phyloP scores from a whole-genome alignment of 2,329 filamentous ascomycete genomes.

The Phoma herbarum region DNA sequence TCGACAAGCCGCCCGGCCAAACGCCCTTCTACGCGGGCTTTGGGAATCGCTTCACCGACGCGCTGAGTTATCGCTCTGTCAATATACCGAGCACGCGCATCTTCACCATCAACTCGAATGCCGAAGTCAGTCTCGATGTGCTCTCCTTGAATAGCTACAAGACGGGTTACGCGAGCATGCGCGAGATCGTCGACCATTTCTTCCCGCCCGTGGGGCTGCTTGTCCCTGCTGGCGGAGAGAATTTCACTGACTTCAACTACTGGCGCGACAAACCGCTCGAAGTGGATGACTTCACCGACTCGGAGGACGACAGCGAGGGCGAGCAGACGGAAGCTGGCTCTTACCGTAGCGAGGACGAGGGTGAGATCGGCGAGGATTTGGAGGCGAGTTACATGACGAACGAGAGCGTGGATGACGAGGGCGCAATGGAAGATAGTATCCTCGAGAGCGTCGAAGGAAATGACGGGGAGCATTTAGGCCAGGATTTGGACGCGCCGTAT shows the following conservation, averaged over 20 bases:
- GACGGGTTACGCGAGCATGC: constrained; percentile 96
- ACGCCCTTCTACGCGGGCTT: constrained; percentile 97
- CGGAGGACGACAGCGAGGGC: constrained; percentile 65
- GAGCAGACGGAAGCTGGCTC: constrained; percentile 54
- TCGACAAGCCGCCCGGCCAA: constrained; percentile 67
- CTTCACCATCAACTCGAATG: constrained; percentile 98
- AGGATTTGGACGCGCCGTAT: constrained; percentile 27
- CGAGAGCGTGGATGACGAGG: constrained; percentile 58
- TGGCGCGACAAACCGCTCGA: constrained; percentile 89
- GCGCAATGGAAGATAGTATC: constrained; percentile 42
- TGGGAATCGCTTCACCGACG: constrained; percentile 94
- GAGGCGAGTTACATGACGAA: constrained; percentile 66
- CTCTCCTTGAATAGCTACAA: constrained; percentile 93
- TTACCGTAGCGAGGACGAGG: constrained; percentile 62
- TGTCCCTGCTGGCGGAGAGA: constrained; percentile 87
- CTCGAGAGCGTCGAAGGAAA: not conserved
- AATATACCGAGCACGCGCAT: constrained; percentile 94
- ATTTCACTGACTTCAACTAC: constrained; percentile 97
- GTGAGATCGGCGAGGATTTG: constrained; percentile 56
- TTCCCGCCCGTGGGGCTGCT: constrained; percentile 91
- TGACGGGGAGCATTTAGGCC: constrained; percentile 10
- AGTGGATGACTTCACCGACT: constrained; percentile 87
- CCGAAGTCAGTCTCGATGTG: constrained; percentile 91
- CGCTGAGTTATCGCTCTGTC: constrained; percentile 93
- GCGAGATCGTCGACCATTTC: constrained; percentile 96